A percentile compares a stretch with the other conserved stretches of the same genome.
These are phyloP conservation scores for Beauveria sp. DNA, from an alignment of 2,329 filamentous ascomycete species.

Conservation along the genomic window DNA sequence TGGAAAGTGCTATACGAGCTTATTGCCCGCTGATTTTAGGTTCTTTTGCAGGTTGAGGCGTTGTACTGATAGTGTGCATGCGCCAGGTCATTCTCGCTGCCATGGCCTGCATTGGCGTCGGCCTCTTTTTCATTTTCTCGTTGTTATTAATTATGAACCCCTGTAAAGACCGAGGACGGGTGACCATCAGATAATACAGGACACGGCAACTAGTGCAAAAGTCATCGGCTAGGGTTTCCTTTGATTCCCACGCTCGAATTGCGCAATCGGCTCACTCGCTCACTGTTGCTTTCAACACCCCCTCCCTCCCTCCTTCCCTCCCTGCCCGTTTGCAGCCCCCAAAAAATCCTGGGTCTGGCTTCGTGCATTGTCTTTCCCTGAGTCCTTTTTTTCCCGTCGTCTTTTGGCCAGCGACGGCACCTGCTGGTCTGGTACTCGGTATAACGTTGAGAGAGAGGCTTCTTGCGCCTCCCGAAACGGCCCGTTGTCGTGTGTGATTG, in stretches of 20 bases:
- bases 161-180: background rate
- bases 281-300: background rate
- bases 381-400: too few relatives aligned
- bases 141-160: background rate
- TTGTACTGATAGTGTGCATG: background rate
- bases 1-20: background rate
- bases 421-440: too few relatives aligned
- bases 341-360: background rate
- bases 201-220: background rate
- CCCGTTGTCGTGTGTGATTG: background rate
- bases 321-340: background rate
- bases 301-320: background rate
- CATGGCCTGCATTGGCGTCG: background rate
- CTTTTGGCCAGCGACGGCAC: too few relatives aligned
- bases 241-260: background rate
- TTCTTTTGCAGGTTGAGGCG: background rate
- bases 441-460: too few relatives aligned
- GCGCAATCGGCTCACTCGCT: conserved; percentile 1
- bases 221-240: background rate
- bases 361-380: too few relatives aligned
- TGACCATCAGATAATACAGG: background rate
- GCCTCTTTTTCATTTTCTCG: background rate
- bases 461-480: too few relatives aligned
- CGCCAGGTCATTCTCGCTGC: background rate
- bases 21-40: background rate